Evolutionary conservation across 164 flowering plant genomes (phyloP).

Genomic region (Berberis vulgaris): DNA sequence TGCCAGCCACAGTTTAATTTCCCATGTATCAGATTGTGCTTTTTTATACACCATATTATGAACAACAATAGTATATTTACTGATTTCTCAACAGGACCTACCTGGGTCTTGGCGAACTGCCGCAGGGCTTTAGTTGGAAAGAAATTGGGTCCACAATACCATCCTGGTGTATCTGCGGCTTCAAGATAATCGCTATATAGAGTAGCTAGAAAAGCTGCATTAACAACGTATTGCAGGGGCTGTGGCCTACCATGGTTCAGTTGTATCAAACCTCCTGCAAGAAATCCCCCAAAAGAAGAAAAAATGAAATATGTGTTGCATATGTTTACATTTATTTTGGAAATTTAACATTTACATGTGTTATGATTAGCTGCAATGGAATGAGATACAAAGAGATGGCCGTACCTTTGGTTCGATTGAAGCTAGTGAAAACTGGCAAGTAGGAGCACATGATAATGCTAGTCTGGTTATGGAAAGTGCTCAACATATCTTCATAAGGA

Average conservation of each 20-base stretch:
- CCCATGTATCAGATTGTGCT: too few species aligned
- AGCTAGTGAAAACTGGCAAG: constrained; percentile 65
- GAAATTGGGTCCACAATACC: constrained; percentile 97
- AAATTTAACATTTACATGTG: too few species aligned
- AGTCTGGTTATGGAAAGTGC: constrained; percentile 87
- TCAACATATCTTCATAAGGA: constrained; percentile 88
- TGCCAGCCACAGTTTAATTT: background rate
- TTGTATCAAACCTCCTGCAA: constrained; percentile 85
- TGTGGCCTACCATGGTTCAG: constrained; percentile 91
- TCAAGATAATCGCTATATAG: constrained; percentile 81
- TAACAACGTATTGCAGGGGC: constrained; percentile 85
- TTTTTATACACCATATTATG: too few species aligned
- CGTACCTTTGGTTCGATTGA: constrained; percentile 85
- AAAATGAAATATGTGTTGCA: background rate
- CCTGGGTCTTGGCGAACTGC: constrained; percentile 90
- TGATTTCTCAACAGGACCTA: constrained; percentile 12
- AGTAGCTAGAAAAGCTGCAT: constrained; percentile 93
- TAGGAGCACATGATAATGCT: constrained; percentile 87
- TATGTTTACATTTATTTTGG: too few species aligned
- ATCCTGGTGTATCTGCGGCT: constrained; percentile 98
- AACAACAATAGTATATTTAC: background rate
- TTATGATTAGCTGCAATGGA: background rate
- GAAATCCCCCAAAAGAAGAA: background rate
- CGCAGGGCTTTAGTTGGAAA: constrained; percentile 63
- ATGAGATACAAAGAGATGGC: background rate